Conservation (phyloP, 1,284 basidiomycete genomes). For the Caloboletus firmus region DNA sequence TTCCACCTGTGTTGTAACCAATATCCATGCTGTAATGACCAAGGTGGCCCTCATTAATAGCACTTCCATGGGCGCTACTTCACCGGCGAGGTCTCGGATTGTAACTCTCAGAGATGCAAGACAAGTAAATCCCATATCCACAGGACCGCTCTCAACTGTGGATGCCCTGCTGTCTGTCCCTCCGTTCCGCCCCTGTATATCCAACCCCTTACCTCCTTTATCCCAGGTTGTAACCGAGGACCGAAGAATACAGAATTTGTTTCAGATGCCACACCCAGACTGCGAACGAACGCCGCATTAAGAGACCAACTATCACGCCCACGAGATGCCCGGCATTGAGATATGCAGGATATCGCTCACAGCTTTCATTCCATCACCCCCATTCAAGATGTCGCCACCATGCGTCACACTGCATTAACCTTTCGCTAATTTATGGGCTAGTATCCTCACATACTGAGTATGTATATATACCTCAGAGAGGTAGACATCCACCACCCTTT, state of each 20-base stretch:
- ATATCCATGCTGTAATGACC: slow-evolving; percentile 17
- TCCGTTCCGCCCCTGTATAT: slow-evolving; percentile 14
- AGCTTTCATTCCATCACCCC: not conserved
- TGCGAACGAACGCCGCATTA: slow-evolving; percentile 26
- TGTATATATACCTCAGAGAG: slow-evolving; percentile 12
- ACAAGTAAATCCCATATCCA: slow-evolving; percentile 56
- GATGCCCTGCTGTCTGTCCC: slow-evolving; percentile 39
- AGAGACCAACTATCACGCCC: not conserved
- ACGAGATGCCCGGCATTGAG: not conserved
- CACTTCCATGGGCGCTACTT: slow-evolving; percentile 65
- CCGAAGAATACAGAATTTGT: slow-evolving; percentile 34
- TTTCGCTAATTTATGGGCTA: slow-evolving; percentile 17
- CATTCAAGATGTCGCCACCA: slow-evolving; percentile 17
- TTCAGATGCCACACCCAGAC: slow-evolving; percentile 33
- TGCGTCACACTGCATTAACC: slow-evolving; percentile 14
- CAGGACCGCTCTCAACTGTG: slow-evolving; percentile 49
- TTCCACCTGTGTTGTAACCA: not conserved
- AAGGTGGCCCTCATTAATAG: slow-evolving; percentile 29
- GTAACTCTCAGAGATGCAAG: slow-evolving; percentile 49
- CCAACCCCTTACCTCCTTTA: not conserved
- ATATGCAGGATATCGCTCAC: not conserved
- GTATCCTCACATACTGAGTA: slow-evolving; percentile 21
- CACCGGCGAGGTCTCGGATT: slow-evolving; percentile 57
- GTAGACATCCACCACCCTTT: slow-evolving; percentile 3
- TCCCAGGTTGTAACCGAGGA: slow-evolving; percentile 33